A percentile compares a stretch with the other conserved stretches of the same genome.
These are phyloP conservation scores for Paralagenidium karlingii DNA, from an alignment of 352 stramenopile species.

Conservation along the genomic window DNA sequence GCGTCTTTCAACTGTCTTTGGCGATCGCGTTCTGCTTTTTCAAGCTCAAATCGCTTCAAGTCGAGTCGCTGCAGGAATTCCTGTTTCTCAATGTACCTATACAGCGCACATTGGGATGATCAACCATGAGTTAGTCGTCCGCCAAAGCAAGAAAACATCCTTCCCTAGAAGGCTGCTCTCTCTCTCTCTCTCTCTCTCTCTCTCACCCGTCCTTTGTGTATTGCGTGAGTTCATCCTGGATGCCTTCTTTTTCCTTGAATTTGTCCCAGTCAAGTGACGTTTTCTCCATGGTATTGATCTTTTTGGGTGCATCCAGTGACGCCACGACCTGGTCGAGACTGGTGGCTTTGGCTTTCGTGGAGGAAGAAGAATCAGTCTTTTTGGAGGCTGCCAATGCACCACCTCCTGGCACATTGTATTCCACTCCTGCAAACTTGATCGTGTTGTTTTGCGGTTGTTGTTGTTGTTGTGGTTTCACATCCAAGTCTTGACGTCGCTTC, in stretches of 20 bases:
- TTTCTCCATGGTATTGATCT: slow-evolving; percentile 92
- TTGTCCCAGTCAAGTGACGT: slow-evolving; percentile 91
- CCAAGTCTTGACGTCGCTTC: slow-evolving; percentile 30
- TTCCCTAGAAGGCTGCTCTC: background rate
- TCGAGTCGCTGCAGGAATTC: slow-evolving; percentile 90
- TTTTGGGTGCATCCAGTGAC: slow-evolving; percentile 80
- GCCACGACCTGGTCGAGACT: slow-evolving; percentile 80
- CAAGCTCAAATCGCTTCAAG: slow-evolving; percentile 80
- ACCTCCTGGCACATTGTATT: slow-evolving; percentile 51
- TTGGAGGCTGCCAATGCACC: too few relatives aligned
- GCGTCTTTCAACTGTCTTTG: slow-evolving; percentile 42
- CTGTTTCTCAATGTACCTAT: slow-evolving; percentile 89
- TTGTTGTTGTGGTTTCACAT: slow-evolving; percentile 3
- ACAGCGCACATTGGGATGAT: too few relatives aligned
- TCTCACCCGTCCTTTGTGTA: slow-evolving; percentile 86
- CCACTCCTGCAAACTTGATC: slow-evolving; percentile 76
- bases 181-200: background rate
- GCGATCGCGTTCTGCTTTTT: slow-evolving; percentile 78
- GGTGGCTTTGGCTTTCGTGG: slow-evolving; percentile 5
- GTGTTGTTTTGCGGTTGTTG: slow-evolving; percentile 33
- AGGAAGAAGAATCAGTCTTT: background rate
- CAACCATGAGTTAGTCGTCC: background rate
- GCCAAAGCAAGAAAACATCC: background rate
- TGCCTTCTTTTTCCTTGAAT: slow-evolving; percentile 88
- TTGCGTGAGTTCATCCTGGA: slow-evolving; percentile 88